Evolutionary conservation across 1,284 basidiomycete species (phyloP), one percentile per base, ranked within the genome.

Genomic region (Ustilago shanxiensis): DNA sequence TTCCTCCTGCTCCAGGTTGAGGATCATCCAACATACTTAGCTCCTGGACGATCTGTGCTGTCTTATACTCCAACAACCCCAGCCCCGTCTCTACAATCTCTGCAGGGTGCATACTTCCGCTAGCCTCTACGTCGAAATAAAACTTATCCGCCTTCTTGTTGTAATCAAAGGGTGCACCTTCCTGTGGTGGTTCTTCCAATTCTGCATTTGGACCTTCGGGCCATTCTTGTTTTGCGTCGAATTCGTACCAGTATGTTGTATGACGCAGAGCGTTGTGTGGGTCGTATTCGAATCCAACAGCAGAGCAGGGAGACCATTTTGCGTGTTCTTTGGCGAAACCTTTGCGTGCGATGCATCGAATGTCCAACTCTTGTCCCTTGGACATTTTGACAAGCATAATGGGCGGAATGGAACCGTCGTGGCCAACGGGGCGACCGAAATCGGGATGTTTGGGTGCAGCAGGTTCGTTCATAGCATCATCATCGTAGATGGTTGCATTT

Each of bases 251-350:
- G 86, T 97, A 92, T 3, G 93, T 91, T 2, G 97, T 99, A 87
- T 99, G 97, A 66, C 95, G 91, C 33, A 99, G 89, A 86, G 94
- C 94, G 88, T 99, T 99, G 88, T 98, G 90, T 14, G 97, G 97
- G 87, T 99, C 97, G 83, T 99, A 99, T 88, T 99, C 97, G 81
- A 97, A 99, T 2, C 92, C 91, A 22, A 99, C 92, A 1, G 97
- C 95, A 1, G 95, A 93, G 66, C 95, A 93, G 14, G 97, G 96
- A 0, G 95, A 97, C 95, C 96, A 99, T 88, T 99, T 99, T 8
- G 97, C 95, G 85, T 99, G 97, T 85, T 98, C 95, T 88, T 99
- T 98, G 9, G 95, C 95, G 71, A 98, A 93, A 29, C 96, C 96
- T 94, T 98, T 98, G 87, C 95, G 95, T 2, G 95, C 97, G 63